A percentile compares a stretch with the other conserved stretches of the same genome.
These are phyloP conservation scores for Begonia fuchsioides DNA, from an alignment of 306 rosid species.

Conservation along the genomic window DNA sequence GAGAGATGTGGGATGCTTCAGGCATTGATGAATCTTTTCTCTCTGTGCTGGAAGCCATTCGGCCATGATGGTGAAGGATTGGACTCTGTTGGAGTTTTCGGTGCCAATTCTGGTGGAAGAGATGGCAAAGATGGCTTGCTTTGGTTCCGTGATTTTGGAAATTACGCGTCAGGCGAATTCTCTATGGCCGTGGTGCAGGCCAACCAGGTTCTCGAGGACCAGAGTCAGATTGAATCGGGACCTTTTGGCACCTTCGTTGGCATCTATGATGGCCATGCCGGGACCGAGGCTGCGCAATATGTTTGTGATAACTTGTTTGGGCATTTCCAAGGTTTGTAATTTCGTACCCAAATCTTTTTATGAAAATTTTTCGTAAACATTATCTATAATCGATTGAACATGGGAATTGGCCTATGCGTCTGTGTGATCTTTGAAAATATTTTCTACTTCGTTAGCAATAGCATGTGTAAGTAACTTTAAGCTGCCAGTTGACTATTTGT, in stretches of 20 bases:
- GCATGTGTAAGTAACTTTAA: too few species aligned
- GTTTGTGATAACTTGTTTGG: constrained; percentile 66
- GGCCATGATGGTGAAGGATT: constrained; percentile 27
- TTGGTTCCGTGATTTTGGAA: constrained; percentile 59
- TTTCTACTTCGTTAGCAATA: too few species aligned
- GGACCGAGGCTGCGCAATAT: constrained; percentile 61
- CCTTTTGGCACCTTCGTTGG: constrained; percentile 74
- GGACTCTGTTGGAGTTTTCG: constrained; percentile 28
- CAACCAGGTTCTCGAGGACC: constrained; percentile 80
- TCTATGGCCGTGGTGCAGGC: constrained; percentile 89
- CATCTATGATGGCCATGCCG: constrained; percentile 88
- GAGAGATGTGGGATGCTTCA: constrained; percentile 92
- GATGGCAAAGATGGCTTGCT: constrained; percentile 49
- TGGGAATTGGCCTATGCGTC: not conserved
- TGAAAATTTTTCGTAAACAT: not conserved
- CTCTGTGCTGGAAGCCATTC: constrained; percentile 74
- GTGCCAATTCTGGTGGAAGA: constrained; percentile 20
- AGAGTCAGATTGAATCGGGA: constrained; percentile 79
- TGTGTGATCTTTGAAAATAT: not conserved
- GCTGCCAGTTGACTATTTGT: too few species aligned
- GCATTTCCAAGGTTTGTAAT: constrained; percentile 57
- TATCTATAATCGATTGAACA: not conserved
- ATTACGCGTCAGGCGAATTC: constrained; percentile 56
- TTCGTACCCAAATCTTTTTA: constrained; percentile 5
- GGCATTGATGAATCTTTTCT: constrained; percentile 80